Base-by-base conservation (phyloP, 2,329 filamentous ascomycete species). In the Simplicillium aogashimaense region DNA sequence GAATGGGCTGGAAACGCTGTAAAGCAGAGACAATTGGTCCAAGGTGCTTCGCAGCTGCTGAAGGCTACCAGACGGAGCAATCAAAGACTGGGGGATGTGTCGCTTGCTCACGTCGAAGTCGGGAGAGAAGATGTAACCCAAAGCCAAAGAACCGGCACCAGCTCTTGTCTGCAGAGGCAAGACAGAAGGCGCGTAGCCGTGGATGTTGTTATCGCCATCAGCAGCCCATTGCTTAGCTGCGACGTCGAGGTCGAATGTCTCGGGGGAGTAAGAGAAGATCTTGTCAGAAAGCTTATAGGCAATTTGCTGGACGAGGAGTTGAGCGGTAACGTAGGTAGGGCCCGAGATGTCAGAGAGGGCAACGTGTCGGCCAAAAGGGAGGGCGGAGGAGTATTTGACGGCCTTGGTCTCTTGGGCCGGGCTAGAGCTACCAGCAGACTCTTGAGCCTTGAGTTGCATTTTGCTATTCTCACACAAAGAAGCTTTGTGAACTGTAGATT, bases 41-140 rank as follows among this genome's bases (percentile, higher is more conserved):
- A 98, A 72, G 20, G 86, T 76, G n/a, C 81, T 69, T 33, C 88
- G 84, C 55, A 98, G 74, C 56, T 84, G 82, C 44, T 79, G 77
- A 49, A 98, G 69, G 48, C 82, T 90, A 35, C 86, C 80, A 1
- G 88, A 89, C 3, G 88, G 86, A 9, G 88, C 90, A 47, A 98
- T 66, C 47, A 98, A 80, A 13, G 86, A 81, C 72, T 98, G 92
- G 3, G 92, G 90, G 43, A 95, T 81, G 57, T 92, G 81, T 50
- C 89, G 81, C 73, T 92, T 95, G 68, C 76, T 79, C 54, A 95
- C 64, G 60, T 97, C 89, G 55, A 95, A 95, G 65, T 98, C 92
- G 55, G 87, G 86, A 45, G 89, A 95, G 72, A 97, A 98, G 60
- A 97, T 86, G 66, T 98, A 98, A 42, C 92, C 92, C 37, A 98